Conservation (phyloP, 345 rosid genomes). For the Euclidium syriacum region DNA sequence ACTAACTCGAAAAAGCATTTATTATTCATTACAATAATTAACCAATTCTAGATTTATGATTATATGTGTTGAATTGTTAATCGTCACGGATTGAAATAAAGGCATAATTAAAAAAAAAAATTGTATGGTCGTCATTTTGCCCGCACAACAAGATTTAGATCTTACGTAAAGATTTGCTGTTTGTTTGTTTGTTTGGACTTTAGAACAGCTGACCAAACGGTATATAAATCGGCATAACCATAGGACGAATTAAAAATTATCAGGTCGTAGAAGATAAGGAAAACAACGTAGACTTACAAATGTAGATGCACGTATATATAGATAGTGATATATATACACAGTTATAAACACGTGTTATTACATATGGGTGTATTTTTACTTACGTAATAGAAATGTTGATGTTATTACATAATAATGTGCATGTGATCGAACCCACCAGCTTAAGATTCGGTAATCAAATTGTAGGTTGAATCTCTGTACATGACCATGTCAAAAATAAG, state of each 20-base stretch:
- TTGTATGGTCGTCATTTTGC: slow-evolving; percentile 7
- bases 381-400: slow-evolving; percentile 13
- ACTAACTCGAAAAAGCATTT: too few relatives aligned
- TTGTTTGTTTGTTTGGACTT: slow-evolving; percentile 17
- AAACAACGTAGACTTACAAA: background rate
- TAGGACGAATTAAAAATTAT: background rate
- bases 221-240: slow-evolving; percentile 9
- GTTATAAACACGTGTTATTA: slow-evolving; percentile 9
- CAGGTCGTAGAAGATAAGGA: slow-evolving; percentile 9
- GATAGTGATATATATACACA: slow-evolving; percentile 5
- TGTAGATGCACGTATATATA: slow-evolving; percentile 12
- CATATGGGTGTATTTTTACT: slow-evolving; percentile 9
- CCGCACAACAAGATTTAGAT: slow-evolving; percentile 8
- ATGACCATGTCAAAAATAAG: background rate
- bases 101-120: background rate
- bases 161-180: slow-evolving; percentile 21
- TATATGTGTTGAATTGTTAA: too few relatives aligned
- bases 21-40: too few relatives aligned
- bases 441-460: slow-evolving; percentile 24
- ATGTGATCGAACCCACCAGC: slow-evolving; percentile 28
- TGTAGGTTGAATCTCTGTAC: slow-evolving; percentile 13
- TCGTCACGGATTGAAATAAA: too few relatives aligned
- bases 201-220: slow-evolving; percentile 17
- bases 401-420: too few relatives aligned
- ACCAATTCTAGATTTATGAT: too few relatives aligned